Evolutionary conservation across 192 early-diverging fungal genomes (phyloP).

Genomic region (Kappamyces sp.): DNA sequence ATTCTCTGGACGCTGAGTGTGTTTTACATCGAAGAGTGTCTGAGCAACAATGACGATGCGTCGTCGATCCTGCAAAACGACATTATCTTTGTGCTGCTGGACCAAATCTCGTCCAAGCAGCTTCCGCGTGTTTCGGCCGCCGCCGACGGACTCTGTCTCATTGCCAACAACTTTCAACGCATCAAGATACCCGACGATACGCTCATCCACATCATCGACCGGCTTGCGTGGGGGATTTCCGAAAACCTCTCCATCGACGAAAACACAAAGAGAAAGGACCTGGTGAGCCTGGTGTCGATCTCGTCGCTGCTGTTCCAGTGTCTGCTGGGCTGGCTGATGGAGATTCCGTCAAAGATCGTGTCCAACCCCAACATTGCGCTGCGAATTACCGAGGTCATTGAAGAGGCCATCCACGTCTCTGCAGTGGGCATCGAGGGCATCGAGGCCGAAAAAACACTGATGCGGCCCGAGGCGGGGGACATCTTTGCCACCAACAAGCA

Average conservation of each 20-base stretch:
- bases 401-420: conserved; percentile 41
- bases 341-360: conserved; percentile 51
- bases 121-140: conserved; percentile 56
- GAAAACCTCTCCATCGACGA: conserved; percentile 12
- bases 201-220: conserved; percentile 20
- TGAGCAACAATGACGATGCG: neutral
- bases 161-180: conserved; percentile 46
- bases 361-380: conserved; percentile 55
- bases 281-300: conserved; percentile 36
- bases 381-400: conserved; percentile 68
- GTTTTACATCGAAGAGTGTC: conserved; percentile 27
- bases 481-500: neutral
- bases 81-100: conserved; percentile 54
- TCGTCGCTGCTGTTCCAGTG: conserved; percentile 64
- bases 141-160: conserved; percentile 55
- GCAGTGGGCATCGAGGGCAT: conserved; percentile 8
- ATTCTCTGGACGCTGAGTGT: conserved; percentile 25
- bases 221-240: conserved; percentile 13
- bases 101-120: conserved; percentile 60
- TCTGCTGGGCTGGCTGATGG: conserved; percentile 73
- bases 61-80: conserved; percentile 35
- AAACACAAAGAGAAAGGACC: neutral
- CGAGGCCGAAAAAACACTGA: conserved; percentile 21
- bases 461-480: conserved; percentile 17
- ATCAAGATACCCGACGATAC: conserved; percentile 3